These are phyloP conservation scores for Oenanthe sinensis DNA, from an alignment of 129 eudicot species.

Conservation along the genomic window DNA sequence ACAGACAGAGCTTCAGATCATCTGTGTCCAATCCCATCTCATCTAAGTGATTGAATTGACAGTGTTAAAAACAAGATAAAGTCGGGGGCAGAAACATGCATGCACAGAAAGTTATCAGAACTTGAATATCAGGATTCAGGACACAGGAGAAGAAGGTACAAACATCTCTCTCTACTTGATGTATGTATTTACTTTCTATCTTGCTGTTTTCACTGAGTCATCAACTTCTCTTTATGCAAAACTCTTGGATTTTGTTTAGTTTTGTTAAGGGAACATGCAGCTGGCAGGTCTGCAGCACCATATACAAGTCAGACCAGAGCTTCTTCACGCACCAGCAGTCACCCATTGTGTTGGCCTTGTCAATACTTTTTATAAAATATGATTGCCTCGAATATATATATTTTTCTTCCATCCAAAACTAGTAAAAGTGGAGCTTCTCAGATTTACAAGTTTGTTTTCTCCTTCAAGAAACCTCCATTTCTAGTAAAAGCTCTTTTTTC, in stretches of 20 bases:
- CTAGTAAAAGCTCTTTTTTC: slow-evolving; percentile 10
- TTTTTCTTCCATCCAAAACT: slow-evolving; percentile 4
- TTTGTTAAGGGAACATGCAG: slow-evolving; percentile 19
- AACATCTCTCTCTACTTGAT: neutral
- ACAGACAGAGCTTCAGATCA: slow-evolving; percentile 19
- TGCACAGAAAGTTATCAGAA: slow-evolving; percentile 12
- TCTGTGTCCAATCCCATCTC: slow-evolving; percentile 25
- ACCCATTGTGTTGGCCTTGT: slow-evolving; percentile 37
- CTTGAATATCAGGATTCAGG: slow-evolving; percentile 17
- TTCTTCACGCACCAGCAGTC: slow-evolving; percentile 11
- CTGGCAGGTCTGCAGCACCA: slow-evolving; percentile 3
- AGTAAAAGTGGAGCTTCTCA: slow-evolving; percentile 19
- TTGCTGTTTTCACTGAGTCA: slow-evolving; percentile 36
- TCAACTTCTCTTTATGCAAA: slow-evolving; percentile 26
- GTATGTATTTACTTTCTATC: neutral
- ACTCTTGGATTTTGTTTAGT: slow-evolving; percentile 32
- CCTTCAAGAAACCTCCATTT: slow-evolving; percentile 29
- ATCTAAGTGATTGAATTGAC: slow-evolving; percentile 14
- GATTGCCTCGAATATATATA: slow-evolving; percentile 3
- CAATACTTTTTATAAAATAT: slow-evolving; percentile 23
- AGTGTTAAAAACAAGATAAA: neutral
- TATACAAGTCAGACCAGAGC: slow-evolving; percentile 32
- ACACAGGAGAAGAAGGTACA: slow-evolving; percentile 10
- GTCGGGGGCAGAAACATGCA: neutral
- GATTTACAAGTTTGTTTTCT: slow-evolving; percentile 26